Evolutionary conservation across 495 filamentous ascomycete species (phyloP).

Genomic region (Penicillium coprophilum): DNA sequence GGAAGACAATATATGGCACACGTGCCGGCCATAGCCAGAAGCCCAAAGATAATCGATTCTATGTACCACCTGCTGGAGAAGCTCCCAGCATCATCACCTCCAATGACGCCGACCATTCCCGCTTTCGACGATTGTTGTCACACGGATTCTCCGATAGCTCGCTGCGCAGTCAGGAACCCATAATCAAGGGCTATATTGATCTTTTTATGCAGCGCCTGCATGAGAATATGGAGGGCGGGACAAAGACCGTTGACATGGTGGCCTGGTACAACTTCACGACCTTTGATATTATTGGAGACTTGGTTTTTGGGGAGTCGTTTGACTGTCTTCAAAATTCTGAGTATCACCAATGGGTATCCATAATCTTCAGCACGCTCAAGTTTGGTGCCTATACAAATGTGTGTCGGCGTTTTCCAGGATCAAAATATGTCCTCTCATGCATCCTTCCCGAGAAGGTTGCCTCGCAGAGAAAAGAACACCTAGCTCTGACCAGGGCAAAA

Average conservation of each 20-base stretch:
- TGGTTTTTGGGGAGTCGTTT: conserved; percentile 61
- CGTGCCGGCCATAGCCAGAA: conserved; percentile 24
- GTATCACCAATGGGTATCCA: conserved; percentile 57
- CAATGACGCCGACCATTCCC: conserved; percentile 41
- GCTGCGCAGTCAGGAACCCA: conserved; percentile 43
- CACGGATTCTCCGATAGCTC: conserved; percentile 53
- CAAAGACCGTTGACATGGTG: conserved; percentile 41
- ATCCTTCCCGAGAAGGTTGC: conserved; percentile 25
- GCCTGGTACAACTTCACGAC: conserved; percentile 61
- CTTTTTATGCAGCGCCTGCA: conserved; percentile 46
- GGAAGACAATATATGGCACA: conserved; percentile 56
- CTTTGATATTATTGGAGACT: conserved; percentile 62
- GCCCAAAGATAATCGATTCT: conserved; percentile 21
- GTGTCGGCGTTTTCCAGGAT: conserved; percentile 26
- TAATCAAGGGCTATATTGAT: conserved; percentile 47
- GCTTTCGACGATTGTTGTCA: conserved; percentile 46
- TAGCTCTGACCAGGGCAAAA: conserved; percentile 17
- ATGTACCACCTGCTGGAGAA: conserved; percentile 5
- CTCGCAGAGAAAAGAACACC: conserved; percentile 29
- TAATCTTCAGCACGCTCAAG: conserved; percentile 41
- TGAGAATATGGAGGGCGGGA: conserved; percentile 26
- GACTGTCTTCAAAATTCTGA: conserved; percentile 48
- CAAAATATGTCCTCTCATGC: neutral
- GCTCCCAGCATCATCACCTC: conserved; percentile 26
- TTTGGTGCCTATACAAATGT: conserved; percentile 23